These are phyloP conservation scores for Trichosporon sp. DNA, from an alignment of 1,284 basidiomycete species.

Conservation along the genomic window DNA sequence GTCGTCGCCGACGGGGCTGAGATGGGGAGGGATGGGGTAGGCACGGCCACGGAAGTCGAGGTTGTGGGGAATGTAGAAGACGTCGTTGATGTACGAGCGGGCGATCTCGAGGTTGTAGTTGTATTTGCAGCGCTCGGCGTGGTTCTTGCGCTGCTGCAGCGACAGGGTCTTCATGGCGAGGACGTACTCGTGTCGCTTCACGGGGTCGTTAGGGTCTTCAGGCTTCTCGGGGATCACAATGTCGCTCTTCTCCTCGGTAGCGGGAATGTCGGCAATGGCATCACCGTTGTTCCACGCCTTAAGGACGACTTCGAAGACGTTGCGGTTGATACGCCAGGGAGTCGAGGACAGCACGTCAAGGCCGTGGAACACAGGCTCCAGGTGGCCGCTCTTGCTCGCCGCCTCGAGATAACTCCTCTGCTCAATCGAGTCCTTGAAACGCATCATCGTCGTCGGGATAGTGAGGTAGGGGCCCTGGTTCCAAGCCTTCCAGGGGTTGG, in stretches of 20 bases:
- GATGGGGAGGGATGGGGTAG: constrained; percentile 92
- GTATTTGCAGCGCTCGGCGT: constrained; percentile 85
- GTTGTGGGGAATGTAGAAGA: constrained; percentile 93
- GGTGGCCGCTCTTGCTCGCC: constrained; percentile 68
- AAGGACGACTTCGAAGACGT: constrained; percentile 67
- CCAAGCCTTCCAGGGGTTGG: constrained; percentile 77
- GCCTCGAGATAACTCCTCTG: constrained; percentile 75
- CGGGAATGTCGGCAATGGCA: constrained; percentile 70
- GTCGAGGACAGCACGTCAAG: constrained; percentile 87
- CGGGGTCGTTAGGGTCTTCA: constrained; percentile 62
- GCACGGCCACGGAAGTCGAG: constrained; percentile 97
- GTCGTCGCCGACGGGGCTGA: constrained; percentile 96
- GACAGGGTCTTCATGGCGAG: constrained; percentile 60
- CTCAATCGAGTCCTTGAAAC: constrained; percentile 86
- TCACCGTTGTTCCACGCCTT: constrained; percentile 79
- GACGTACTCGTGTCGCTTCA: constrained; percentile 60
- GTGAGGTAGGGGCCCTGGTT: constrained; percentile 81
- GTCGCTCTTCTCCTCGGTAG: constrained; percentile 50
- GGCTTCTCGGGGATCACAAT: constrained; percentile 59
- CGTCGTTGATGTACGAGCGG: constrained; percentile 61
- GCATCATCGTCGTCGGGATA: constrained; percentile 67
- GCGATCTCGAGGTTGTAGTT: constrained; percentile 99
- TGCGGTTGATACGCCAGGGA: constrained; percentile 83
- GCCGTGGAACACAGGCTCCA: constrained; percentile 82
- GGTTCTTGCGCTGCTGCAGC: constrained; percentile 69